Percentiles rank a stretch among this genome's conserved stretches.
Evolutionary conservation across 2,329 filamentous ascomycete genomes (phyloP).

Genomic region (Penicillium glabrum): DNA sequence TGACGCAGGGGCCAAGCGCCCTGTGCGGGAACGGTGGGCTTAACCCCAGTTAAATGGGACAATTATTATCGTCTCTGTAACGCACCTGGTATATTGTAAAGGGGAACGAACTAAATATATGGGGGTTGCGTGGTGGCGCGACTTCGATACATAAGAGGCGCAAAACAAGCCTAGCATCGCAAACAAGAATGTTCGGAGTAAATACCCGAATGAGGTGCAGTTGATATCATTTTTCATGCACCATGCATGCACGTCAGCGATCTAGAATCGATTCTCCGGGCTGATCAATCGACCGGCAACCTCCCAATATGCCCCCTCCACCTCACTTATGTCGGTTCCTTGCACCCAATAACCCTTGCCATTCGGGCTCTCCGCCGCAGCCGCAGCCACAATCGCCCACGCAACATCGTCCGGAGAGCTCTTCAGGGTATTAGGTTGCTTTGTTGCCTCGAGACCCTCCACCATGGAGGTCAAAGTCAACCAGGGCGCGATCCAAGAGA

Average conservation of each 20-base stretch:
- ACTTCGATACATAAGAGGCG: neutral
- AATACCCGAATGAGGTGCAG: neutral
- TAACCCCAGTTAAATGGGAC: neutral
- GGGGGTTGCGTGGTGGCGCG: neutral
- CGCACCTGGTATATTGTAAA: neutral
- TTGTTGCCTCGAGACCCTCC: slow-evolving; percentile 8
- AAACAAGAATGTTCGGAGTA: neutral
- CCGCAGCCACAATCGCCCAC: slow-evolving; percentile 16
- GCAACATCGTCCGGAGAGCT: slow-evolving; percentile 17
- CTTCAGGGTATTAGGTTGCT: slow-evolving; percentile 6
- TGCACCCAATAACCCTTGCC: slow-evolving; percentile 24
- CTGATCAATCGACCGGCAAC: slow-evolving; percentile 13
- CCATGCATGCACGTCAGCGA: neutral
- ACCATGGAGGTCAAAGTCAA: slow-evolving; percentile 21
- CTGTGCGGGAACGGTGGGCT: neutral
- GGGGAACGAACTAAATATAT: too few species aligned
- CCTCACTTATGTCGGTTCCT: slow-evolving; percentile 14
- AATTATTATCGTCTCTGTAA: neutral
- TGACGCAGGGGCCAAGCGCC: slow-evolving; percentile 15
- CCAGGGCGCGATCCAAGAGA: slow-evolving; percentile 20
- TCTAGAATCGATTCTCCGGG: slow-evolving; percentile 14
- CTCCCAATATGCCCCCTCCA: slow-evolving; percentile 16
- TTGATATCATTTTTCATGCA: neutral
- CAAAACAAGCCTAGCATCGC: neutral
- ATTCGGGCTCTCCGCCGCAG: slow-evolving; percentile 6